Evolutionary conservation across 345 rosid genomes (phyloP).

Genomic region (Pistacia atlantica): DNA sequence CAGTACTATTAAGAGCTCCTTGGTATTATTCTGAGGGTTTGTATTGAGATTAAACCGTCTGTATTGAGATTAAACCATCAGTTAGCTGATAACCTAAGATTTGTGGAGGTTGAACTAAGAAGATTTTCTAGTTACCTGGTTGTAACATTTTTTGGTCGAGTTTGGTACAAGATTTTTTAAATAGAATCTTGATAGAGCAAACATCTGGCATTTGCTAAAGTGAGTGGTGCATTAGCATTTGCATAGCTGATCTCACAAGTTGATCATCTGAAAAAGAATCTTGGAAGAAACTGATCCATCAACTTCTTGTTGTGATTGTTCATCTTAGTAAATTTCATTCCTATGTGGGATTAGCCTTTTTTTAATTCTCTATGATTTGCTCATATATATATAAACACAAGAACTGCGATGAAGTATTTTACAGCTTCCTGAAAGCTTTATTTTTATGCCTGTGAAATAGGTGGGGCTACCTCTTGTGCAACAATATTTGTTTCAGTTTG

Average conservation of each 20-base stretch:
- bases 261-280: background rate
- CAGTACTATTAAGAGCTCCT: constrained; percentile 11
- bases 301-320: background rate
- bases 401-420: background rate
- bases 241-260: background rate
- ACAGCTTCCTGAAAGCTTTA: constrained; percentile 1
- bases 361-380: background rate
- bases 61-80: background rate
- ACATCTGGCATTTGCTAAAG: background rate
- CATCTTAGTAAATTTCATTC: background rate
- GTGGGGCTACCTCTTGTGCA: constrained; percentile 96
- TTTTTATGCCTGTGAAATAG: constrained; percentile 37
- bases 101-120: background rate
- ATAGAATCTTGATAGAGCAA: background rate
- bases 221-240: background rate
- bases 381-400: background rate
- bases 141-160: background rate
- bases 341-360: background rate
- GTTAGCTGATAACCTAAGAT: background rate
- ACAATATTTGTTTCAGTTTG: constrained; percentile 80
- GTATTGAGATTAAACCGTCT: background rate
- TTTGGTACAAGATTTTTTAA: background rate
- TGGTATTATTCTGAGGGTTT: background rate
- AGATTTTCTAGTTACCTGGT: background rate
- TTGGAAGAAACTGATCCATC: background rate